phyloP scores from a whole-genome alignment of 768 basidiomycete species.

The Termitomyces sp. region DNA sequence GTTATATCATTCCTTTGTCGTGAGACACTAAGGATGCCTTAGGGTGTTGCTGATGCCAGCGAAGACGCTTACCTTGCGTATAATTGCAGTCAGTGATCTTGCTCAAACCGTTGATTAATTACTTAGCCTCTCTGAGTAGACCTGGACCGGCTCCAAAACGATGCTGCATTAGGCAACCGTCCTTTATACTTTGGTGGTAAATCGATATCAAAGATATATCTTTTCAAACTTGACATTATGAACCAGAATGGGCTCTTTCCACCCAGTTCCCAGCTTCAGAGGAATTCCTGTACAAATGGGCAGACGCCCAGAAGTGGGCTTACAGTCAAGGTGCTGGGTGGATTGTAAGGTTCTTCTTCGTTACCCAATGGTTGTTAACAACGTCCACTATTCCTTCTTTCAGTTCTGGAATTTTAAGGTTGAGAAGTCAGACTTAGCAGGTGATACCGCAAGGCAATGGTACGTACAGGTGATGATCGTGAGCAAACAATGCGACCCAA shows the following conservation, averaged over 20 bases:
- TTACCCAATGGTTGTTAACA: background rate
- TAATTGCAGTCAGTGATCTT: constrained; percentile 58
- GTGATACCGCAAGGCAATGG: constrained; percentile 60
- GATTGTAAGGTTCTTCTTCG: constrained; percentile 42
- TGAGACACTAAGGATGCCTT: constrained; percentile 2
- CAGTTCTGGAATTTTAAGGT: constrained; percentile 71
- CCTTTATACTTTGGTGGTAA: constrained; percentile 38
- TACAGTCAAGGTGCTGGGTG: constrained; percentile 61
- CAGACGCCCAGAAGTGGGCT: constrained; percentile 67
- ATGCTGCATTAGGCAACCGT: constrained; percentile 30
- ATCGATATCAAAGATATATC: background rate
- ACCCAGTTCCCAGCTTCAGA: constrained; percentile 63
- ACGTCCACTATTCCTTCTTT: background rate
- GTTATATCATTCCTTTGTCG: background rate
- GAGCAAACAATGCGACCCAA: background rate
- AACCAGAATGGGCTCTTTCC: constrained; percentile 44
- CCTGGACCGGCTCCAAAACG: constrained; percentile 43
- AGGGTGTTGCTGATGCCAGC: constrained; percentile 70
- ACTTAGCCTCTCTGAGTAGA: constrained; percentile 32
- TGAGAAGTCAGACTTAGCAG: constrained; percentile 48
- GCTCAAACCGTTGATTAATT: background rate
- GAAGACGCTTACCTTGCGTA: constrained; percentile 58
- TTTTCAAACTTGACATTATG: background rate
- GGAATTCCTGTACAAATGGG: constrained; percentile 60
- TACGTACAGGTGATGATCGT: constrained; percentile 22